Evolutionary conservation across 331 rosid species (phyloP).

Genomic region (Acacia pycnantha): DNA sequence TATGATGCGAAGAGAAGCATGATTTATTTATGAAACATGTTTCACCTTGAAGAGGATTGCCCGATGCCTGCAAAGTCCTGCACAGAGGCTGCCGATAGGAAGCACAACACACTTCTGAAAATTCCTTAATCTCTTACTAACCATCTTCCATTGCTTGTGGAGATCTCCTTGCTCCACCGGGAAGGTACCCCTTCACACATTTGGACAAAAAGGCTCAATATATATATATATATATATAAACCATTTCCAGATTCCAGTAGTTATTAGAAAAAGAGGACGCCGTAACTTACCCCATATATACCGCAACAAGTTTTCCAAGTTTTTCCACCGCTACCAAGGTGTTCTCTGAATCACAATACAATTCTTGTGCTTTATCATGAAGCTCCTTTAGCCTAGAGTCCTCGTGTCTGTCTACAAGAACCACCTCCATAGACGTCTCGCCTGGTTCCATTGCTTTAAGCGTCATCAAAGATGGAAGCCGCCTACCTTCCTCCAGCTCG

Average conservation of each 20-base stretch:
- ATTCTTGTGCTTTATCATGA: conserved; percentile 81
- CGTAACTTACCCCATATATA: conserved; percentile 80
- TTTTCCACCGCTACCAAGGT: conserved; percentile 71
- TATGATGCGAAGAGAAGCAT: neutral
- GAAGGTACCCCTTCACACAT: conserved; percentile 62
- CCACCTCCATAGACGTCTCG: conserved; percentile 85
- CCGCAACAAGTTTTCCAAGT: conserved; percentile 90
- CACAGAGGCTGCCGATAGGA: conserved; percentile 84
- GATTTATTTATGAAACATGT: neutral
- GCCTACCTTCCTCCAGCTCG: conserved; percentile 62
- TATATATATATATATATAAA: too few species aligned
- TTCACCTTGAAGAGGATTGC: conserved; percentile 95
- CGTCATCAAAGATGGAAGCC: conserved; percentile 64
- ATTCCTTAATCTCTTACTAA: conserved; percentile 74
- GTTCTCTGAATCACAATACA: conserved; percentile 71
- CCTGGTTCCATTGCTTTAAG: conserved; percentile 64
- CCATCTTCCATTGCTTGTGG: conserved; percentile 80
- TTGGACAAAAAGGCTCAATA: neutral
- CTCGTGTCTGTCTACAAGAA: conserved; percentile 65
- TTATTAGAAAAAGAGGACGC: neutral
- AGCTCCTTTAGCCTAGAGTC: conserved; percentile 86
- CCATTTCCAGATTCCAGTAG: neutral
- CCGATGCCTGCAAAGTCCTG: conserved; percentile 94
- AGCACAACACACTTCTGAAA: conserved; percentile 81
- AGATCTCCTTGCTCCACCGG: conserved; percentile 87